Evolutionary conservation across 768 basidiomycete species (phyloP).

Genomic region (Nidula microcarpa): DNA sequence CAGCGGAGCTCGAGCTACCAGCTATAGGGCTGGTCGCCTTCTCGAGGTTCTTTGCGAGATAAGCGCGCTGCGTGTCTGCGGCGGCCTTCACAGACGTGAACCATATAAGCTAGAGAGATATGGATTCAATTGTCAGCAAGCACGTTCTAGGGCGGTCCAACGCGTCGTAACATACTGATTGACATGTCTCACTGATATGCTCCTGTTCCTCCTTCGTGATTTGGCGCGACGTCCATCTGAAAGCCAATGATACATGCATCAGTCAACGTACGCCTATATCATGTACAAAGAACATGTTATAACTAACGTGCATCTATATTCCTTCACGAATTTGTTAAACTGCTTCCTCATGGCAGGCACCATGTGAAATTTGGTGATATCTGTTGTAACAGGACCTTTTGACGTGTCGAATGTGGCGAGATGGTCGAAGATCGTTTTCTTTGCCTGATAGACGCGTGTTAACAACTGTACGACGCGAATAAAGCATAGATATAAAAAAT

Average conservation of each 20-base stretch:
- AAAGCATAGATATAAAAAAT: too few relatives aligned
- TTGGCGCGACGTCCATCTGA: slow-evolving; percentile 18
- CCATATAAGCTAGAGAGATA: too few relatives aligned
- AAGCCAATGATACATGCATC: background rate
- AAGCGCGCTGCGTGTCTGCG: too few relatives aligned
- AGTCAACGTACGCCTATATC: background rate
- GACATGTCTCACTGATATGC: slow-evolving; percentile 21
- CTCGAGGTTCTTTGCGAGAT: slow-evolving; percentile 10
- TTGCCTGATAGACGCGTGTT: slow-evolving; percentile 9
- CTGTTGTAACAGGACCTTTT: slow-evolving; percentile 14
- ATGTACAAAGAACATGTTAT: background rate
- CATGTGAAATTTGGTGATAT: slow-evolving; percentile 25
- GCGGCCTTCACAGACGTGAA: too few relatives aligned
- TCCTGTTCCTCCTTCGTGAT: slow-evolving; percentile 23
- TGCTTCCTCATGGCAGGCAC: slow-evolving; percentile 24
- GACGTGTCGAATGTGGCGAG: slow-evolving; percentile 19
- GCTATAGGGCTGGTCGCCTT: background rate
- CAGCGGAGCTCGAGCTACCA: background rate
- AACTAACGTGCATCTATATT: slow-evolving; percentile 23
- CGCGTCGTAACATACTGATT: slow-evolving; percentile 14
- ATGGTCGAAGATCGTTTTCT: slow-evolving; percentile 14
- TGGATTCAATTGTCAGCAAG: too few relatives aligned
- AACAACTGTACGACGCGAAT: background rate
- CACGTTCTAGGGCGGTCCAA: background rate
- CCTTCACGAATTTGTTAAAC: slow-evolving; percentile 22